Conservation (phyloP, 768 basidiomycete genomes). For the Rhizopogon sp. region DNA sequence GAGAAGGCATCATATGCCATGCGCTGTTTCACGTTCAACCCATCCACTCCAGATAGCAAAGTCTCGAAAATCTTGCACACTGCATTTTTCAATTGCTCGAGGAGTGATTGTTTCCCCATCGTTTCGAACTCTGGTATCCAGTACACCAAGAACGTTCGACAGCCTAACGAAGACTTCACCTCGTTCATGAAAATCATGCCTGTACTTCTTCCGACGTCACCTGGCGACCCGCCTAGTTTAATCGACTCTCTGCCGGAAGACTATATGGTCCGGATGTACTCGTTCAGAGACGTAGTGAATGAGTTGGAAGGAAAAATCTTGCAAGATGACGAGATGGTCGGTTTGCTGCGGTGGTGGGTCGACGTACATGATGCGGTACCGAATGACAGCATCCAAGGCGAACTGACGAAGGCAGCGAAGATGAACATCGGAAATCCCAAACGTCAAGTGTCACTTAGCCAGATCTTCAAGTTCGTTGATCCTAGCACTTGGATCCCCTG, state of each 20-base stretch:
- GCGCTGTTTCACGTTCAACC: slow-evolving; percentile 82
- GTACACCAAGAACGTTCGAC: slow-evolving; percentile 60
- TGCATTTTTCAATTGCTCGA: slow-evolving; percentile 69
- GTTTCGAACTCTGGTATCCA: slow-evolving; percentile 74
- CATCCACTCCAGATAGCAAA: slow-evolving; percentile 76
- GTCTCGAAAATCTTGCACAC: slow-evolving; percentile 64
- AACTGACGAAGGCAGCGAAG: neutral
- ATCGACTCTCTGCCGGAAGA: slow-evolving; percentile 54
- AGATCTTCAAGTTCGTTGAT: slow-evolving; percentile 66
- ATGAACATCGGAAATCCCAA: neutral
- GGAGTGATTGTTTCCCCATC: slow-evolving; percentile 53
- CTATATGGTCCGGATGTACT: slow-evolving; percentile 63
- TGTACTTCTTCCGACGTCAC: slow-evolving; percentile 39
- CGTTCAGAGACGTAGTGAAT: slow-evolving; percentile 70
- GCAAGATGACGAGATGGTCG: slow-evolving; percentile 63
- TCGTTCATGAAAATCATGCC: slow-evolving; percentile 74
- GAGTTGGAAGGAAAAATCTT: slow-evolving; percentile 69
- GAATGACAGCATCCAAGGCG: slow-evolving; percentile 1
- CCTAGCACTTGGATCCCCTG: slow-evolving; percentile 42
- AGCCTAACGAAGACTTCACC: slow-evolving; percentile 60
- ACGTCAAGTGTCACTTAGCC: slow-evolving; percentile 50
- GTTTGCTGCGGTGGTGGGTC: slow-evolving; percentile 83
- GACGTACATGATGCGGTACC: slow-evolving; percentile 11
- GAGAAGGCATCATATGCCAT: slow-evolving; percentile 60
- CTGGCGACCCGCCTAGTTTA: slow-evolving; percentile 52